These are phyloP conservation scores for Cryptosporidium bovis DNA, from an alignment of 169 alveolate species.

Conservation along the genomic window DNA sequence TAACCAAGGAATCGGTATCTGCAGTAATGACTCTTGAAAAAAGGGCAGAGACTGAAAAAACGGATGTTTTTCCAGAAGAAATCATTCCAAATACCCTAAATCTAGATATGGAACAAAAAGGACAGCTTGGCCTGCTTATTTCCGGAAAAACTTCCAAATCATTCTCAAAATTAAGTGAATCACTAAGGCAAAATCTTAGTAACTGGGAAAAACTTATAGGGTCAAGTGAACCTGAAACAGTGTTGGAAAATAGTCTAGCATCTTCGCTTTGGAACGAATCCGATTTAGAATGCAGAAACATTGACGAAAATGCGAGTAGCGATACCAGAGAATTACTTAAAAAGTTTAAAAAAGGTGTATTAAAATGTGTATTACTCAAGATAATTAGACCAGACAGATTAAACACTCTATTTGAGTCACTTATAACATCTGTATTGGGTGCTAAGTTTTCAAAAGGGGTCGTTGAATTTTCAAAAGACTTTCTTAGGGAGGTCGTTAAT, in stretches of 20 bases:
- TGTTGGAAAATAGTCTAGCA: conserved; percentile 52
- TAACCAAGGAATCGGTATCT: conserved; percentile 23
- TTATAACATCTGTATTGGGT: conserved; percentile 89
- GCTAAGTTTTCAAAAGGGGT: conserved; percentile 86
- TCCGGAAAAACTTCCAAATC: conserved; percentile 42
- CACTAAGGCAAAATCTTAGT: conserved; percentile 45
- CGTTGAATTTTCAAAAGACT: conserved; percentile 87
- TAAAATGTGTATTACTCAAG: conserved; percentile 82
- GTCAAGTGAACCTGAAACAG: conserved; percentile 74
- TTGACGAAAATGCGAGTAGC: conserved; percentile 1
- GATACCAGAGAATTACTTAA: not conserved
- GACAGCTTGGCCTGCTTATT: conserved; percentile 5
- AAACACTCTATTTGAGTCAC: conserved; percentile 81
- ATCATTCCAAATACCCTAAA: conserved; percentile 20
- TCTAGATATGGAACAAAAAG: conserved; percentile 26
- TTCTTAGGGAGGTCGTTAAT: conserved; percentile 87
- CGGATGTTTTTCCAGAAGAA: not conserved
- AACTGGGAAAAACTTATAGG: conserved; percentile 72
- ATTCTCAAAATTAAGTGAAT: conserved; percentile 47
- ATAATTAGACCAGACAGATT: conserved; percentile 96
- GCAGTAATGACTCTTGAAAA: not conserved
- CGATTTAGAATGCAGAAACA: conserved; percentile 6
- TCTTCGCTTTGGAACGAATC: conserved; percentile 15
- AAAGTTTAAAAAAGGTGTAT: conserved; percentile 55
- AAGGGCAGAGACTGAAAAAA: not conserved